These are phyloP conservation scores for Arachnopeziza araneosa DNA, from an alignment of 2,329 filamentous ascomycete species.

Conservation along the genomic window DNA sequence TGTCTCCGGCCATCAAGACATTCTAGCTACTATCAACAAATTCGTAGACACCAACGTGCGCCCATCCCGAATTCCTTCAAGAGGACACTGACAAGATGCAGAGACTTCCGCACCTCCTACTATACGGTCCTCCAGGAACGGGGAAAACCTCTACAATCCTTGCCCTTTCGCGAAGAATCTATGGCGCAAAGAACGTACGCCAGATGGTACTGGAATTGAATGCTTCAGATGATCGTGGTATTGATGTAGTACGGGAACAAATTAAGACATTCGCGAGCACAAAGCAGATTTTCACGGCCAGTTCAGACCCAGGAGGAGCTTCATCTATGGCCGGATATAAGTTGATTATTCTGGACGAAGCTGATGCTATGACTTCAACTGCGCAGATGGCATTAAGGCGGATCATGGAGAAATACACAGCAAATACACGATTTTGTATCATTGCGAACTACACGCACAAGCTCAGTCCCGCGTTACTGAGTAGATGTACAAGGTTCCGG, in stretches of 20 bases:
- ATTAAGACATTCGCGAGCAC: constrained; percentile 99
- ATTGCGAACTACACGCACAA: constrained; percentile 99
- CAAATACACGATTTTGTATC: constrained; percentile 95
- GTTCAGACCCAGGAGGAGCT: constrained; percentile 43
- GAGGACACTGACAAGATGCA: constrained; percentile 26
- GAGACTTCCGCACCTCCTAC: constrained; percentile 87
- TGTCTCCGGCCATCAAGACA: constrained; percentile 95
- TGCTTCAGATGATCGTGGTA: constrained; percentile 93
- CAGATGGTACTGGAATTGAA: constrained; percentile 99
- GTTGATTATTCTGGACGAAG: constrained; percentile 95
- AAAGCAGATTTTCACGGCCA: constrained; percentile 84
- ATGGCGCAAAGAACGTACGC: constrained; percentile 84
- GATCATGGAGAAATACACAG: constrained; percentile 99
- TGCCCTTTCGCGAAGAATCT: constrained; percentile 87
- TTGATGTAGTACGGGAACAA: constrained; percentile 96
- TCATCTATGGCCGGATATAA: constrained; percentile 71
- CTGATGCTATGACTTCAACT: constrained; percentile 99
- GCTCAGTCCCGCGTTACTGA: constrained; percentile 85
- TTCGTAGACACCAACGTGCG: constrained; percentile 84
- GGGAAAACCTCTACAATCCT: constrained; percentile 97
- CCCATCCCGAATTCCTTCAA: neutral
- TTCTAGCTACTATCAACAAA: constrained; percentile 94
- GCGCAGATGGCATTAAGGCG: constrained; percentile 94
- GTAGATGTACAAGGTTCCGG: constrained; percentile 87
- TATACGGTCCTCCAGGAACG: constrained; percentile 94